phyloP scores from a whole-genome alignment of 371 early-diverging fungal genomes.

The Saksenaea oblongispora region DNA sequence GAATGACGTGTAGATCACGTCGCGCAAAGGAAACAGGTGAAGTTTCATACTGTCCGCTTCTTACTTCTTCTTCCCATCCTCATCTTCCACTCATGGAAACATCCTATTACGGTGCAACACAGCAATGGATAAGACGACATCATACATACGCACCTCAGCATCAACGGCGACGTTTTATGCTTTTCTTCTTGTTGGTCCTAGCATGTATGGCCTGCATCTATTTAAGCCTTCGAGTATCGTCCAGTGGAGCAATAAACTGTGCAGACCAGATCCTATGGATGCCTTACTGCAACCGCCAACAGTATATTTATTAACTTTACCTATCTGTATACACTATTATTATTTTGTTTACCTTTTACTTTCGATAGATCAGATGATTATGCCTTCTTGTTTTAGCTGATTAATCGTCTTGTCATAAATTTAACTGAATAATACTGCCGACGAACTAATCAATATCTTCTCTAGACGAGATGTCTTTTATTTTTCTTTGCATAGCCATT shows the following conservation, averaged over 20 bases:
- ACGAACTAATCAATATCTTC: not conserved
- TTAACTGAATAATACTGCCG: too few relatives aligned
- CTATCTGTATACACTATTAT: not conserved
- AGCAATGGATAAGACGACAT: not conserved
- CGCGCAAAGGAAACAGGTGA: not conserved
- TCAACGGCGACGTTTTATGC: conserved; percentile 11
- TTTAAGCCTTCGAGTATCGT: conserved; percentile 19
- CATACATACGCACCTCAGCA: not conserved
- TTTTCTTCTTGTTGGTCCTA: conserved; percentile 12
- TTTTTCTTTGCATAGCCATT: too few relatives aligned
- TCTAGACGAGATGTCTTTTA: not conserved
- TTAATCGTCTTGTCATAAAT: too few relatives aligned
- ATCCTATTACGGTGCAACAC: not conserved
- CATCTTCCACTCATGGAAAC: not conserved
- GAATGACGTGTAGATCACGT: not conserved
- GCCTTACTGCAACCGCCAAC: conserved; percentile 17
- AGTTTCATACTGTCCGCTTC: not conserved
- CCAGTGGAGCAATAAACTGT: conserved; percentile 10
- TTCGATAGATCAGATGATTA: too few relatives aligned
- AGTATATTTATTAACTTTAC: conserved; percentile 6
- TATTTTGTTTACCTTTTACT: not conserved
- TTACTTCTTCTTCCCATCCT: conserved; percentile 1
- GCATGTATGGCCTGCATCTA: conserved; percentile 15
- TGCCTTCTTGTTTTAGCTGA: too few relatives aligned
- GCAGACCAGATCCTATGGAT: conserved; percentile 22